Evolutionary conservation across 31 red algal genomes (phyloP), one percentile per base, ranked within the genome.

Genomic region (Asparagopsis taxiformis): DNA sequence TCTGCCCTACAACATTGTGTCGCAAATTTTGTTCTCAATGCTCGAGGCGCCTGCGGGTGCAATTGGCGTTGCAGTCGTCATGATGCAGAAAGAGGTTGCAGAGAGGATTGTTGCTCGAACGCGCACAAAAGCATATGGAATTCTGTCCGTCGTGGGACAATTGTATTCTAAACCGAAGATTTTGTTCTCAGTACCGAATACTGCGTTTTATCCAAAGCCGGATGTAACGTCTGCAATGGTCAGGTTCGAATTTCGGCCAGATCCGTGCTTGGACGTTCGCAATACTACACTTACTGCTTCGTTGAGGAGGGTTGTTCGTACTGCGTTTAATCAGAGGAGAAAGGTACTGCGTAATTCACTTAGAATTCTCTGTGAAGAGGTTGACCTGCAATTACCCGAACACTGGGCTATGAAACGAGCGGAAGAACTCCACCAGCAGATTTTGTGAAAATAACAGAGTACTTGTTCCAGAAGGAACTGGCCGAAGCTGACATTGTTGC

Each of bases 1-100:
- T n/a, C n/a, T n/a, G n/a, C 93, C 88, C 26, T 97, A 97, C 76
- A 88, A 97, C 46, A 97, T 97, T 36, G 80, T 89, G 49, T 80
- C 80, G 15, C 87, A 90, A 55, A 97, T 97, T 30, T 43, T 97
- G 36, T 88, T 97, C 48, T 63, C 74, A 26, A 59, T 90, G 51
- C 50, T 97, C 11, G 89, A 97, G 58, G 70, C 78, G 21, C 85
- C 74, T 7, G 62, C 51, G 26, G 65, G 77, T 16, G 43, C 73
- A 31, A 53, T 91, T 11, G 51, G 36, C 49, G 38, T 75, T 33
- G 93, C 93, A n/a, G 52, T 91, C 20, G 70, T 97, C 3, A 97
- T 89, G 87, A 84, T 97, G 76, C 93, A 97, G 52, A 75, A 74
- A 51, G 93, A 97, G 61, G 87, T 97, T 38, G 93, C 93, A 11